Percentiles rank a stretch among this genome's conserved stretches.
phyloP scores from a whole-genome alignment of 2,329 filamentous ascomycete genomes.

The Sclerotinia glacialis region DNA sequence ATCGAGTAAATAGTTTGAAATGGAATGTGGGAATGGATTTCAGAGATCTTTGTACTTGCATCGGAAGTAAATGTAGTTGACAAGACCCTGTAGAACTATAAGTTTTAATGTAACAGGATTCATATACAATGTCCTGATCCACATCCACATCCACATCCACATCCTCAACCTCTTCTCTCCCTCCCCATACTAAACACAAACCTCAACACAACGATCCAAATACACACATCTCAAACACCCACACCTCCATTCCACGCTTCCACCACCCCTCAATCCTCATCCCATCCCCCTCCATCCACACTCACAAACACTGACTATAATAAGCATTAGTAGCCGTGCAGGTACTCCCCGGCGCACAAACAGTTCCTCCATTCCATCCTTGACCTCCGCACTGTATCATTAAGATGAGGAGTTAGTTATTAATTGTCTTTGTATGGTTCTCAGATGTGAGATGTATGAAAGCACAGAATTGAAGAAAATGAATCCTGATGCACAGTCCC shows the following conservation, averaged over 20 bases:
- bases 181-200: background rate
- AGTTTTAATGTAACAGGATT: background rate
- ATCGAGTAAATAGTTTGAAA: no score
- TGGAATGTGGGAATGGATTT: no score
- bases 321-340: conserved; percentile 29
- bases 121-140: background rate
- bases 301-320: conserved; percentile 31
- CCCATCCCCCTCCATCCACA: background rate
- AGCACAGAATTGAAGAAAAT: no score
- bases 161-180: background rate
- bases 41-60: background rate
- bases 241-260: background rate
- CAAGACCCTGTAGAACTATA: background rate
- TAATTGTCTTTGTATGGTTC: no score
- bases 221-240: background rate
- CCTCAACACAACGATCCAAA: background rate
- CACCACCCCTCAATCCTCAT: background rate
- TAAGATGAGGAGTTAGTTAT: background rate
- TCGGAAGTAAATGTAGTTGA: accelerated
- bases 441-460: no score
- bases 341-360: conserved; percentile 25
- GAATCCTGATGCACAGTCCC: no score
- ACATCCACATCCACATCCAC: no score
- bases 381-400: conserved; percentile 29
- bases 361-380: conserved; percentile 27